A percentile compares a stretch with the other conserved stretches of the same genome.
These are phyloP conservation scores for Vanderwaltozyma tropicalis DNA, from an alignment of 805 yeast genomes.

Conservation along the genomic window DNA sequence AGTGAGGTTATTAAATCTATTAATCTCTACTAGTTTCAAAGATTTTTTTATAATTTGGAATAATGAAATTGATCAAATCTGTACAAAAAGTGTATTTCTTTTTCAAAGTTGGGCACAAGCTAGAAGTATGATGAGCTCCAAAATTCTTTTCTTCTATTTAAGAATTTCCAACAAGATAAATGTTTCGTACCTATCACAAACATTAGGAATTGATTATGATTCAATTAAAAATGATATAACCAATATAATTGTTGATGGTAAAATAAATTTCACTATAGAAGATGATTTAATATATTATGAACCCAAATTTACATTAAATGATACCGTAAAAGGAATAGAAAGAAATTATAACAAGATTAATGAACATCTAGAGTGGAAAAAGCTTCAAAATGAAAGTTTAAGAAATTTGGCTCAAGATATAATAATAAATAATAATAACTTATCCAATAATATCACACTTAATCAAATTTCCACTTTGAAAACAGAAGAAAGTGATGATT, in stretches of 20 bases:
- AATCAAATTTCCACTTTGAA: not conserved
- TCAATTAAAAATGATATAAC: constrained; percentile 13
- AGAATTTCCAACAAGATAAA: constrained; percentile 16
- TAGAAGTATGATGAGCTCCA: constrained; percentile 15
- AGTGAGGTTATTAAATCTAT: constrained; percentile 9
- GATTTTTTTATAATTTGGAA: constrained; percentile 20
- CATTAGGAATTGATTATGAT: constrained; percentile 11
- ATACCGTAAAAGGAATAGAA: not conserved
- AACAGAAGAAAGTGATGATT: not conserved
- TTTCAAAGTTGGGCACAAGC: constrained; percentile 13
- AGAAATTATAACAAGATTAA: constrained; percentile 1
- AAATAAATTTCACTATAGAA: constrained; percentile 14
- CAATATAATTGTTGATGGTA: constrained; percentile 11
- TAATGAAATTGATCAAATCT: constrained; percentile 8
- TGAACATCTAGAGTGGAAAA: not conserved
- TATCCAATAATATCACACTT: not conserved
- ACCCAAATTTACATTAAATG: constrained; percentile 3
- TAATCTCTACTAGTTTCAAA: constrained; percentile 17
- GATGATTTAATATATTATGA: constrained; percentile 11
- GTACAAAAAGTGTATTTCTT: constrained; percentile 12
- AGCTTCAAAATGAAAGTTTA: not conserved
- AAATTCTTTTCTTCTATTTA: constrained; percentile 23
- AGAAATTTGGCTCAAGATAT: not conserved
- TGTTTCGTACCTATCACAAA: constrained; percentile 18
- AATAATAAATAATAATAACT: not conserved